Conservation (phyloP, 257 asterid species). For the Solanum pennellii region DNA sequence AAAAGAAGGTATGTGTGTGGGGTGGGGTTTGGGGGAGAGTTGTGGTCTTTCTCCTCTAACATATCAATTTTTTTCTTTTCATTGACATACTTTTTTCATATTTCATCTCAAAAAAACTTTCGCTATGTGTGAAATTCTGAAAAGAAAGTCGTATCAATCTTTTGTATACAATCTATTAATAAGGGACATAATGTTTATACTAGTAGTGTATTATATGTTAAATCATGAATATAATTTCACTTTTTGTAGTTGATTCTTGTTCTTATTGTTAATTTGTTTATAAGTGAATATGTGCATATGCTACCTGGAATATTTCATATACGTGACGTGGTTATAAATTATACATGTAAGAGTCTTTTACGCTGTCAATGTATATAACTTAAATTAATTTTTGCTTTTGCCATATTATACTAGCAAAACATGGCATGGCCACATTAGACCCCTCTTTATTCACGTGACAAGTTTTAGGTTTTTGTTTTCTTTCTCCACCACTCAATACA, state of each 20-base stretch:
- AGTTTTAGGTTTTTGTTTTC: slow-evolving; percentile 8
- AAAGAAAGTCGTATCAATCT: neutral
- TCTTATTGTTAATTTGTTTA: neutral
- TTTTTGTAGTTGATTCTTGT: neutral
- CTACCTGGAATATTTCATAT: neutral
- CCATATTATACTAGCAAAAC: neutral
- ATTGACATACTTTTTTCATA: neutral
- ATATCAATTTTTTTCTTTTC: neutral
- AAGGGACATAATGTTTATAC: neutral
- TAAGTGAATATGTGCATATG: neutral
- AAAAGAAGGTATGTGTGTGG: neutral
- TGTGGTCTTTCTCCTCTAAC: neutral
- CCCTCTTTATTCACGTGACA: neutral
- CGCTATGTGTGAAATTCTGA: neutral
- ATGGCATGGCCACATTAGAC: neutral
- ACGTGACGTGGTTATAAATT: neutral
- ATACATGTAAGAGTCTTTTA: neutral
- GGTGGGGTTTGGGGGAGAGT: neutral
- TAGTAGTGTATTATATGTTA: neutral
- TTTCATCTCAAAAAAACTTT: too few relatives aligned
- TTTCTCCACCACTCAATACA: neutral
- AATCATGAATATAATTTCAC: neutral
- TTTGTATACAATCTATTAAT: neutral
- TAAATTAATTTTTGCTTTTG: neutral
- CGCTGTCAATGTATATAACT: neutral